Conservation (phyloP, 73 alveolate genomes). For the Blepharisma stoltei region DNA sequence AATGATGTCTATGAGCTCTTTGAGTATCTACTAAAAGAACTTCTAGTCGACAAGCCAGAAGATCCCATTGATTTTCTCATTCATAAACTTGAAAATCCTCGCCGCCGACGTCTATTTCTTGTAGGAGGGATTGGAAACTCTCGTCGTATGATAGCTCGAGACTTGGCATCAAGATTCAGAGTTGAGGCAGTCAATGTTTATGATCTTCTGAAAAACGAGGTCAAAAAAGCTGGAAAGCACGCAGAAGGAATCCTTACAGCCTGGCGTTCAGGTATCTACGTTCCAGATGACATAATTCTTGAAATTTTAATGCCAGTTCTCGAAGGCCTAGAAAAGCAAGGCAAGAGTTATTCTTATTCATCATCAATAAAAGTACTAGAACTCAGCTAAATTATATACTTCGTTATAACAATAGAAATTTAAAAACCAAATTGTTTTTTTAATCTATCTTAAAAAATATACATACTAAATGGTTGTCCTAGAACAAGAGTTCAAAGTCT, state of each 20-base stretch:
- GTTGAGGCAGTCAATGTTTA: slow-evolving; percentile 68
- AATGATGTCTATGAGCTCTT: slow-evolving; percentile 86
- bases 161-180: slow-evolving; percentile 69
- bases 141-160: slow-evolving; percentile 68
- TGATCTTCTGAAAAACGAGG: slow-evolving; percentile 79
- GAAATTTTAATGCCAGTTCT: slow-evolving; percentile 73
- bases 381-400: no score
- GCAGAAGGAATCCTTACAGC: slow-evolving; percentile 42
- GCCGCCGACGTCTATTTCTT: slow-evolving; percentile 62
- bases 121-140: slow-evolving; percentile 94
- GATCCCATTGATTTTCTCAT: slow-evolving; percentile 88
- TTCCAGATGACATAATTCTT: slow-evolving; percentile 83
- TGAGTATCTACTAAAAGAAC: slow-evolving; percentile 77
- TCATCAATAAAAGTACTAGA: no score
- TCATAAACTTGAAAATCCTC: slow-evolving; percentile 65
- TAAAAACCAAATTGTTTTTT: no score
- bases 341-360: no score
- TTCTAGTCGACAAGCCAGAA: slow-evolving; percentile 87
- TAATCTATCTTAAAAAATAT: no score
- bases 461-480: slow-evolving; percentile 96
- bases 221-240: slow-evolving; percentile 66
- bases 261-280: slow-evolving; percentile 44
- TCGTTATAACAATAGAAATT: no score
- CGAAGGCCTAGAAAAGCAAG: slow-evolving; percentile 80
- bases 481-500: slow-evolving; percentile 90